Base-by-base conservation (phyloP, 2,329 filamentous ascomycete genomes). In the Chaetomium sp. region DNA sequence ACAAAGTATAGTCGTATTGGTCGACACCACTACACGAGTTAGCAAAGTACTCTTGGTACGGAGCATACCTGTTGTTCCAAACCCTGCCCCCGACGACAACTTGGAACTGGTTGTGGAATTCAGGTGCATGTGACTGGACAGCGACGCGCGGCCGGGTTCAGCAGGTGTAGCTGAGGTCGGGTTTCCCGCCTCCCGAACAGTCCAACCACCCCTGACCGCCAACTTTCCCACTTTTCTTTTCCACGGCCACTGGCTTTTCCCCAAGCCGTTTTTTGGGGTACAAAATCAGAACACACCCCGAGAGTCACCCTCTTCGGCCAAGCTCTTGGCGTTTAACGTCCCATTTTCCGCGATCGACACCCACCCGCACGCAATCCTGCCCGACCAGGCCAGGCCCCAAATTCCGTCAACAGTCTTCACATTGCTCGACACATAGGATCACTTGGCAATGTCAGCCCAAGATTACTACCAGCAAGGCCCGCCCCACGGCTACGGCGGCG, bases 391-490 rank as follows among this genome's bases (percentile, higher is more conserved):
- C 19, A 27, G n/a, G 45, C 36, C 34, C 37, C 11, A 14, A 14
- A 6, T 42, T 42, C 40, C 6, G 6, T 42, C 5, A 11, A 42
- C 40, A 47, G 33, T n/a, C n/a, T 9, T 35, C 34, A 8, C 36
- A 3, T 14, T 5, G 36, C 34, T 48, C n/a, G 9, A 47, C 14
- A 36, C 11, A 35, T 6, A 9, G 4, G 40, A 54, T 57, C 35
- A 32, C 52, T 57, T 58, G 40, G 46, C 58, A 55, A 67, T 74
- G 72, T 69, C 69, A 33, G 67, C 68, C 54, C 63, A 68, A 47
- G 62, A 64, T 32, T 71, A 70, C 61, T 74, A 74, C 62, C 63
- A 70, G 56, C 65, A 69, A 61, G 68, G 69, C 59, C 62, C 69
- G 59, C 61, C 71, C 52, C 65, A 66, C 41, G 58, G 62, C 53